Conservation (phyloP, 139 green algal species). For the Chlorella sp. region DNA sequence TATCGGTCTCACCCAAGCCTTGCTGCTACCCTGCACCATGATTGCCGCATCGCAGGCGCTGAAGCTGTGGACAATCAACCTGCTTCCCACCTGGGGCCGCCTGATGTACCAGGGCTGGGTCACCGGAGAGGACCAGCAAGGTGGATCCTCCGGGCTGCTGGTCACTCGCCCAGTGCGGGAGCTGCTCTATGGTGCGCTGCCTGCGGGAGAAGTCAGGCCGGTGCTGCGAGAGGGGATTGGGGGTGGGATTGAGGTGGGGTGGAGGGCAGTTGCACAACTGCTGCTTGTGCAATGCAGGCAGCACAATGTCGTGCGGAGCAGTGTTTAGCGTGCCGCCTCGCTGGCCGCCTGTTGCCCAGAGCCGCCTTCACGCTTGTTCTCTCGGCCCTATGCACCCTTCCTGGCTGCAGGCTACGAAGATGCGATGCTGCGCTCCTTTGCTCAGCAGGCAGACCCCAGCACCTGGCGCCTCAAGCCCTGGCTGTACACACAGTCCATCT, state of each 20-base stretch:
- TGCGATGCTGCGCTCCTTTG: slow-evolving; percentile 19
- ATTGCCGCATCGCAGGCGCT: not conserved
- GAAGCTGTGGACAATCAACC: slow-evolving; percentile 25
- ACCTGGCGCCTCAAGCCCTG: slow-evolving; percentile 13
- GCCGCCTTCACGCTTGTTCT: no score
- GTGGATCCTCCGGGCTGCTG: slow-evolving; percentile 36
- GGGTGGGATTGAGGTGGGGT: no score
- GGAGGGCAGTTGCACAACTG: no score
- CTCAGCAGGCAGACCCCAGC: not conserved
- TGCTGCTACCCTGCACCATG: no score
- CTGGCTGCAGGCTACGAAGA: slow-evolving; percentile 41
- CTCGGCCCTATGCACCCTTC: no score
- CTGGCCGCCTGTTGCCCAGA: no score
- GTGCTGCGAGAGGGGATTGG: no score
- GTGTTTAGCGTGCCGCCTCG: no score
- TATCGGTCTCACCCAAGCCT: no score
- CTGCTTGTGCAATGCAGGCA: no score
- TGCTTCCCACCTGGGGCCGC: slow-evolving; percentile 27
- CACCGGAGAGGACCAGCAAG: not conserved
- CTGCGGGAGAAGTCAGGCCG: no score
- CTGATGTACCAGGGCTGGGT: slow-evolving; percentile 5
- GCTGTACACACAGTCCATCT: slow-evolving; percentile 27
- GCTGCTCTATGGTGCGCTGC: slow-evolving; percentile 42
- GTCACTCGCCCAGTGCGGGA: slow-evolving; percentile 26
- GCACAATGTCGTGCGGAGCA: no score